Percentiles rank a stretch among this genome's conserved stretches.
Evolutionary conservation across 2,329 filamentous ascomycete species (phyloP).

Genomic region (Cytospora schulzeri): DNA sequence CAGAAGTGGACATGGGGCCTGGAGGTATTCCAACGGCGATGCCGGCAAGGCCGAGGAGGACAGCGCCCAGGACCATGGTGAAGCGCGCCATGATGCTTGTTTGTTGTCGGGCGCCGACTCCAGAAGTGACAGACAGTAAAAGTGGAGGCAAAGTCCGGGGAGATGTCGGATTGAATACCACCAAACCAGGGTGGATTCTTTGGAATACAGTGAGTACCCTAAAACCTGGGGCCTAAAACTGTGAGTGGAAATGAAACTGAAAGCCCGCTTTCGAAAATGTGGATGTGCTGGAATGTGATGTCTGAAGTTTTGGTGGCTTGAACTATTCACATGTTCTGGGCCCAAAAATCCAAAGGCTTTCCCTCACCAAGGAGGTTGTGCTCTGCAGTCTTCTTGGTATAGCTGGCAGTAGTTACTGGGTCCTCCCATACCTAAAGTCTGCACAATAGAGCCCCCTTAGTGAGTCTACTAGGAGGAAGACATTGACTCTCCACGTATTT

Average conservation of each 20-base stretch:
- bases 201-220: not conserved
- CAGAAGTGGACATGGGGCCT: not conserved
- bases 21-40: slow-evolving; percentile 7
- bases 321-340: not conserved
- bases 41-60: slow-evolving; percentile 5
- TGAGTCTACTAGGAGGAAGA: not conserved
- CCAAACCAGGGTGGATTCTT: not conserved
- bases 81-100: slow-evolving; percentile 8
- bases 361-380: not conserved
- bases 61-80: not conserved
- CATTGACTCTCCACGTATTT: not conserved
- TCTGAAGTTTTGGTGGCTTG: not conserved
- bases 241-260: not conserved
- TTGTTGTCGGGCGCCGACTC: not conserved
- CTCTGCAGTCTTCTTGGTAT: not conserved
- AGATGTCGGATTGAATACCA: not conserved
- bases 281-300: not conserved
- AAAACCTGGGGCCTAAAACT: not conserved
- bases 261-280: not conserved
- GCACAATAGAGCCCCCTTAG: not conserved
- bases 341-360: not conserved
- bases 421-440: not conserved
- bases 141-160: not conserved
- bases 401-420: not conserved
- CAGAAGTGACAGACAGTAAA: not conserved